A percentile compares a stretch with the other conserved stretches of the same genome.
Conservation (phyloP, 2,329 filamentous ascomycete species). For the Colletotrichum tropicicola region DNA sequence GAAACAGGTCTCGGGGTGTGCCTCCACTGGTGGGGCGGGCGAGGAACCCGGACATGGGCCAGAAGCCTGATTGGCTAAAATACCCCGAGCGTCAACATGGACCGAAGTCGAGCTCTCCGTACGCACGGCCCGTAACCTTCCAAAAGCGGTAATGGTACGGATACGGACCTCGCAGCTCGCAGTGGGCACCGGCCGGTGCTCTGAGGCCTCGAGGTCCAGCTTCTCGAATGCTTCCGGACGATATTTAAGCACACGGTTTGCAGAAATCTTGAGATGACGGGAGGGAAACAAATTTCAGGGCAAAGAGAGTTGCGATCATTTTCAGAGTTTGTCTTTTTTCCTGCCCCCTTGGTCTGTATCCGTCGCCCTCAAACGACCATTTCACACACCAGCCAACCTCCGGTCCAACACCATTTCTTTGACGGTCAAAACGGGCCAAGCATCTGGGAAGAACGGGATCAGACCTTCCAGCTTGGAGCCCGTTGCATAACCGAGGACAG, state of each 20-base stretch:
- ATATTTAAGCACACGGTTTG: neutral
- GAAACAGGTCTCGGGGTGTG: too few relatives aligned
- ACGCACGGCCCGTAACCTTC: slow-evolving; percentile 15
- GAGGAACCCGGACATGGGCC: too few relatives aligned
- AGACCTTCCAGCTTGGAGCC: neutral
- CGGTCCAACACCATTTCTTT: neutral
- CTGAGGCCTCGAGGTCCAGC: neutral
- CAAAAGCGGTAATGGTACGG: slow-evolving; percentile 5
- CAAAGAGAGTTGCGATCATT: too few relatives aligned
- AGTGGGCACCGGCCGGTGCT: neutral
- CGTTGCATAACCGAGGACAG: neutral
- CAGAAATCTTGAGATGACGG: neutral
- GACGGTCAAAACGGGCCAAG: slow-evolving; percentile 8
- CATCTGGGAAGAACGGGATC: neutral
- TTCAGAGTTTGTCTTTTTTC: too few relatives aligned
- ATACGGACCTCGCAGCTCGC: neutral
- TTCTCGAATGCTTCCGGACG: neutral
- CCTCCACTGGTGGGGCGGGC: too few relatives aligned
- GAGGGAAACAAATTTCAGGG: neutral
- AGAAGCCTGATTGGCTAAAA: too few relatives aligned
- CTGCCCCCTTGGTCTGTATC: too few relatives aligned
- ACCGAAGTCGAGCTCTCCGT: neutral
- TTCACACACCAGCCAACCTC: neutral
- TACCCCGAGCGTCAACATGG: too few relatives aligned
- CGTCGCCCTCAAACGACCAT: neutral